Percentiles rank a stretch among this genome's conserved stretches.
Evolutionary conservation across 78 protist genomes (phyloP).

Genomic region (Ministeria vibrans): DNA sequence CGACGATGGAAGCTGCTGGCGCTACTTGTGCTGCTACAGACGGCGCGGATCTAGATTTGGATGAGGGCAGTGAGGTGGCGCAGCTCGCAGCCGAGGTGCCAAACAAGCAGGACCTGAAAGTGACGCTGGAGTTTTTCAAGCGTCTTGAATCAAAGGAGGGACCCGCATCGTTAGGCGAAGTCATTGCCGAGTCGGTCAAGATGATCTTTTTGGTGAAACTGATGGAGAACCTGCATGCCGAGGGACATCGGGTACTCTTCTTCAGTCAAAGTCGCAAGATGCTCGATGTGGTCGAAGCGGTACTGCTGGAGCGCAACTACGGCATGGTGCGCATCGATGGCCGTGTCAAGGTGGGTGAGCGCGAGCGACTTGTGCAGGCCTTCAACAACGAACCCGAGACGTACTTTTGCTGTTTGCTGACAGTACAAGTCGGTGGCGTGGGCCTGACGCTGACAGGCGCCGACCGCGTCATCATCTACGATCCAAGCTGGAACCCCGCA

Average conservation of each 20-base stretch:
- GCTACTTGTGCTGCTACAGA: no score
- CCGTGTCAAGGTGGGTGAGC: conserved; percentile 35
- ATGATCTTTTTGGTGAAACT: conserved; percentile 27
- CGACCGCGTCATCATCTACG: conserved; percentile 23
- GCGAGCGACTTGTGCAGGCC: conserved; percentile 35
- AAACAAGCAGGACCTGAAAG: no score
- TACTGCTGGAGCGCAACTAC: neutral
- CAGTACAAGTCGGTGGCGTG: conserved; percentile 43
- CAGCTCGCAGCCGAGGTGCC: no score
- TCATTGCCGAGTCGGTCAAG: conserved; percentile 38
- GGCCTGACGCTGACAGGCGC: conserved; percentile 55
- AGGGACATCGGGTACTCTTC: conserved; percentile 55
- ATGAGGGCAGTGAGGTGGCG: no score
- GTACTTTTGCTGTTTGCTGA: conserved; percentile 5
- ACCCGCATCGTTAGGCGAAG: neutral
- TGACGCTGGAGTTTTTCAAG: no score
- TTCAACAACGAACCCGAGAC: conserved; percentile 5
- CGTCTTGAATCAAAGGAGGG: no score
- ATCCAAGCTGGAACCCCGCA: conserved; percentile 49
- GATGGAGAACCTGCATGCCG: conserved; percentile 13
- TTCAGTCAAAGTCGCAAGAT: conserved; percentile 42
- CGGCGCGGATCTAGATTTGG: no score
- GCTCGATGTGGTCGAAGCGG: conserved; percentile 34
- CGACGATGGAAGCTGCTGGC: no score
- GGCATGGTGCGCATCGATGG: conserved; percentile 43